A percentile compares a stretch with the other conserved stretches of the same genome.
Evolutionary conservation across 495 filamentous ascomycete species (phyloP).

Genomic region (Aspergillus baeticus): DNA sequence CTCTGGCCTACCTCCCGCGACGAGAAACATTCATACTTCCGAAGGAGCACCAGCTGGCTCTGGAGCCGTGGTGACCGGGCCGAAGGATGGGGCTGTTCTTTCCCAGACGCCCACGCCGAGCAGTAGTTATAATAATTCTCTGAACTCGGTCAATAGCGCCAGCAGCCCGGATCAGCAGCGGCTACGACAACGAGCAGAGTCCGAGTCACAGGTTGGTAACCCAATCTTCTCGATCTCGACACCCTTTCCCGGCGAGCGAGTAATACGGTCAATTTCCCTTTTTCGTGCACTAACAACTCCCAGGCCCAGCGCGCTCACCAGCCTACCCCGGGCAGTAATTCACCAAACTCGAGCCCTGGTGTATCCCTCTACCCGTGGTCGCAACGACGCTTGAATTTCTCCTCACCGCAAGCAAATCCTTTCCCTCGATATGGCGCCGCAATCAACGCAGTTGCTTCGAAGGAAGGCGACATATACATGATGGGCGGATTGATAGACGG

Average conservation of each 20-base stretch:
- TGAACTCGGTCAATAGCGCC: constrained; percentile 52
- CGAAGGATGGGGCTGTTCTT: constrained; percentile 38
- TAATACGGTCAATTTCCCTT: neutral
- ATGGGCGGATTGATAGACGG: constrained; percentile 97
- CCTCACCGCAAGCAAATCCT: constrained; percentile 76
- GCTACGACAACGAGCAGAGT: constrained; percentile 50
- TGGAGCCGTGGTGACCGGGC: constrained; percentile 34
- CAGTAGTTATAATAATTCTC: constrained; percentile 63
- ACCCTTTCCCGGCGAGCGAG: neutral
- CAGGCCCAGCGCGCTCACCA: constrained; percentile 37
- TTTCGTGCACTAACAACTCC: constrained; percentile 9
- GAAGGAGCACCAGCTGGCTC: constrained; percentile 38
- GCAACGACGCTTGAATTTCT: constrained; percentile 81
- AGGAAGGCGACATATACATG: constrained; percentile 95
- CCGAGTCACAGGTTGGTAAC: constrained; percentile 48
- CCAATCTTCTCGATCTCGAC: neutral
- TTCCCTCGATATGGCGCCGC: constrained; percentile 98
- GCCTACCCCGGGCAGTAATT: constrained; percentile 32
- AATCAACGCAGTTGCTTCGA: constrained; percentile 87
- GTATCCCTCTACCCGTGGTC: constrained; percentile 92
- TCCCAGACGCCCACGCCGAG: constrained; percentile 59
- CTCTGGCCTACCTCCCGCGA: constrained; percentile 49
- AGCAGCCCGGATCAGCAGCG: constrained; percentile 52
- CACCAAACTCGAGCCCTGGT: constrained; percentile 41
- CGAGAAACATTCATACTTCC: constrained; percentile 51